Conservation (phyloP, 108 stramenopile species). For the Cyclotella atomus region DNA sequence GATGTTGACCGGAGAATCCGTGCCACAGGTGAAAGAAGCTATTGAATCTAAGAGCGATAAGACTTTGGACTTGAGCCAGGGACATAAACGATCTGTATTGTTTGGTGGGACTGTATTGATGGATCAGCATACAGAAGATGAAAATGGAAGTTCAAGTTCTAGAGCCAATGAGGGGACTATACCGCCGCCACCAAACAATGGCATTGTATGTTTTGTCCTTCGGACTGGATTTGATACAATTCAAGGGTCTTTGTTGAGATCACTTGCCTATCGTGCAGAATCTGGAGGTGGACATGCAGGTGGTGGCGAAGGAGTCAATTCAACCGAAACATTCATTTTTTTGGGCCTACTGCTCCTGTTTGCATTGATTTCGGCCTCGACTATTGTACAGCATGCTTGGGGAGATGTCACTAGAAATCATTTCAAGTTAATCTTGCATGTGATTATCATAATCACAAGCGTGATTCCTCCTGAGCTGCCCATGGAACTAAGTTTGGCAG, state of each 20-base stretch:
- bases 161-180: constrained; percentile 15
- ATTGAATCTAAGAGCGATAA: constrained; percentile 33
- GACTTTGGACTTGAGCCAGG: constrained; percentile 35
- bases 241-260: constrained; percentile 94
- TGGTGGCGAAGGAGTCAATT: constrained; percentile 73
- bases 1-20: constrained; percentile 95
- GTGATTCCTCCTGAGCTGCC: constrained; percentile 97
- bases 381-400: constrained; percentile 85
- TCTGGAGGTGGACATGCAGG: constrained; percentile 52
- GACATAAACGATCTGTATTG: constrained; percentile 72
- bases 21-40: constrained; percentile 90
- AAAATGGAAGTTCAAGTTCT: neutral
- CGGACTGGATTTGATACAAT: constrained; percentile 95
- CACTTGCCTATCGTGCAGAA: constrained; percentile 86
- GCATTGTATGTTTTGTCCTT: constrained; percentile 86
- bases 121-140: constrained; percentile 54
- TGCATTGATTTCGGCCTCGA: constrained; percentile 82
- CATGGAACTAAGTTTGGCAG: constrained; percentile 96
- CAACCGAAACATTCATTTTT: constrained; percentile 91
- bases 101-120: constrained; percentile 90
- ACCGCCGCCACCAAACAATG: constrained; percentile 81
- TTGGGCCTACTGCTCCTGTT: constrained; percentile 86
- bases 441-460: constrained; percentile 95
- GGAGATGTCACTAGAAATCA: constrained; percentile 81
- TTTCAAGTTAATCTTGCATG: constrained; percentile 94